These are phyloP conservation scores for Beauveria varroae DNA, from an alignment of 2,329 filamentous ascomycete genomes.

Conservation along the genomic window DNA sequence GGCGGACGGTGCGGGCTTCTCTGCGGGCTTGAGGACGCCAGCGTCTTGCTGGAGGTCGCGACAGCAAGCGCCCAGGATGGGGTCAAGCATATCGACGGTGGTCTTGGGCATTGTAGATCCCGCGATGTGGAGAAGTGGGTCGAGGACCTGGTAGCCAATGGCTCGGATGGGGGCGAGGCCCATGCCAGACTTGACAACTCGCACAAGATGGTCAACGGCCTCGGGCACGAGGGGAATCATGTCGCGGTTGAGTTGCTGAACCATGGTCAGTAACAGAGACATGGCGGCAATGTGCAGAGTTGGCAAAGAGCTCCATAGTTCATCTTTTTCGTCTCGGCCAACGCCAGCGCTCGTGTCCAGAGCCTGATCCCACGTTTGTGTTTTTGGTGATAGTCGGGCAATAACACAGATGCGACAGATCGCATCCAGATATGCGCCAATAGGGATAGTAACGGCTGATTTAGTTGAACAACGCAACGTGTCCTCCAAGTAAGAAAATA, in stretches of 20 bases:
- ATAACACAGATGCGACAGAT: constrained; percentile 64
- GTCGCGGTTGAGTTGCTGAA: constrained; percentile 49
- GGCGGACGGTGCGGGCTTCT: constrained; percentile 24
- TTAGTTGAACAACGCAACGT: constrained; percentile 60
- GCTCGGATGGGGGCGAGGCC: constrained; percentile 47
- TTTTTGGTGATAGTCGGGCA: constrained; percentile 41
- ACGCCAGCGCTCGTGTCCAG: constrained; percentile 66
- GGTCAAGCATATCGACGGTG: constrained; percentile 53
- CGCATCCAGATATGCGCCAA: constrained; percentile 62
- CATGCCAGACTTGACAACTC: constrained; percentile 58
- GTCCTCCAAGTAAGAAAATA: constrained; percentile 57
- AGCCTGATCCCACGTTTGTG: constrained; percentile 39
- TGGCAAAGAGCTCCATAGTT: constrained; percentile 66
- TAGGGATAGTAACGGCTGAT: constrained; percentile 55
- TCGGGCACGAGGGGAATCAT: constrained; percentile 54
- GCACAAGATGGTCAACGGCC: constrained; percentile 62
- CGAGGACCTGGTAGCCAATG: constrained; percentile 52
- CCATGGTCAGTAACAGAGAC: constrained; percentile 49
- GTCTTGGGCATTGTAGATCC: constrained; percentile 62
- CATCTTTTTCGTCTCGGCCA: constrained; percentile 72
- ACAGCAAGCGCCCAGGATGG: constrained; percentile 62
- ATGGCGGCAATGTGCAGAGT: constrained; percentile 67
- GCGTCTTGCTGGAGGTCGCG: constrained; percentile 58
- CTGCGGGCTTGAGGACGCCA: constrained; percentile 36
- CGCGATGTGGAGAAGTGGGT: constrained; percentile 49